These are phyloP conservation scores for Rutidosis leptorrhynchoides DNA, from an alignment of 129 eudicot genomes.

Conservation along the genomic window DNA sequence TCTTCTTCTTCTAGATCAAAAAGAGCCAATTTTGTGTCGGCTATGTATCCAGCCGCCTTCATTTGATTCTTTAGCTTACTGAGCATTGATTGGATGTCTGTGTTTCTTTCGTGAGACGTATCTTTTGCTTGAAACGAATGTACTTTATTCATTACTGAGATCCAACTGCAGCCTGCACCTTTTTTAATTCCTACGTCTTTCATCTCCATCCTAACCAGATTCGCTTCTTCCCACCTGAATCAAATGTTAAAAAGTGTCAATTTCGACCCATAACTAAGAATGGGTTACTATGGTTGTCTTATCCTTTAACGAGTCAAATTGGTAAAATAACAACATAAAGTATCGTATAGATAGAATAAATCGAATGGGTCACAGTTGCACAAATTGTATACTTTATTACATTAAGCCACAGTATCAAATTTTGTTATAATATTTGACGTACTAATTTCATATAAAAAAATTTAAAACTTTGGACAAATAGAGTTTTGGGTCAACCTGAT, in stretches of 20 bases:
- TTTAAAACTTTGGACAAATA: neutral
- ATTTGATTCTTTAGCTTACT: conserved; percentile 42
- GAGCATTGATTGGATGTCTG: conserved; percentile 61
- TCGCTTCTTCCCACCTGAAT: conserved; percentile 80
- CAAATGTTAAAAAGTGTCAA: neutral
- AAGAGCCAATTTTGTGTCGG: conserved; percentile 56
- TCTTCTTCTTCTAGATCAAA: conserved; percentile 90
- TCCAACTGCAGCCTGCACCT: conserved; percentile 77
- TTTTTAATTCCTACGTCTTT: conserved; percentile 74
- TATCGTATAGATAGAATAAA: neutral
- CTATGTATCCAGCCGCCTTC: conserved; percentile 65
- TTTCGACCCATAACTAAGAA: neutral
- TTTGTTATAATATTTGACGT: neutral
- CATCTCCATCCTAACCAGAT: conserved; percentile 73
- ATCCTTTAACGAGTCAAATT: neutral
- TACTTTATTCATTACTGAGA: conserved; percentile 51
- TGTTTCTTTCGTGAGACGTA: conserved; percentile 52
- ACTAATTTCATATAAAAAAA: neutral
- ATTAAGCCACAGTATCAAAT: too few relatives aligned
- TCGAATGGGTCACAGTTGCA: neutral
- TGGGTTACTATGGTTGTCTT: neutral
- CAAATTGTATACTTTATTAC: neutral
- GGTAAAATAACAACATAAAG: neutral
- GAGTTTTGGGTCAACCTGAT: neutral
- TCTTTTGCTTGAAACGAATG: conserved; percentile 83